Conservation (phyloP, 192 early-diverging fungal species). For the Coemansia guatemalensis region DNA sequence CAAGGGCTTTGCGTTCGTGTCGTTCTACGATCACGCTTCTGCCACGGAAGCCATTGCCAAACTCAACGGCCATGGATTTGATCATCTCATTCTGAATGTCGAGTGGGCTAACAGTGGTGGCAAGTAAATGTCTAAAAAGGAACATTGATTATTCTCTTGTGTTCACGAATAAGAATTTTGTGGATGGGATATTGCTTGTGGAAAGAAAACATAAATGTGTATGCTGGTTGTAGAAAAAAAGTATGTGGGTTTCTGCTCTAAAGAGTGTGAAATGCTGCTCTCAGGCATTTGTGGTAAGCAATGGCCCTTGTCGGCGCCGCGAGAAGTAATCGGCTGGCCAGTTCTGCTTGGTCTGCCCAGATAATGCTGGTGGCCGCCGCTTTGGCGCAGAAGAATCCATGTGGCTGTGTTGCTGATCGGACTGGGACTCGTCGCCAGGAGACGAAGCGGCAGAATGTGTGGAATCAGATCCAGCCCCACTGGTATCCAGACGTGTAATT, state of each 20-base stretch:
- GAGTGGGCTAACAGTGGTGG: constrained; percentile 66
- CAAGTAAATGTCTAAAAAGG: neutral
- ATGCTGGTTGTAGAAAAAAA: neutral
- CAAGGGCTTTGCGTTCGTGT: constrained; percentile 97
- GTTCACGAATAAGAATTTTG: neutral
- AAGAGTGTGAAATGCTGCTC: neutral
- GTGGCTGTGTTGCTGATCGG: neutral
- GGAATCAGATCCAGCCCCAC: neutral
- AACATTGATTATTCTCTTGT: neutral
- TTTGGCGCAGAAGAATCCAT: neutral
- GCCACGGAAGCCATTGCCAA: constrained; percentile 81
- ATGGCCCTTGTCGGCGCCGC: constrained; percentile 3
- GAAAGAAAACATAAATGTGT: neutral
- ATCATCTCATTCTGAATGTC: constrained; percentile 89
- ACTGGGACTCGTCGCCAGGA: neutral
- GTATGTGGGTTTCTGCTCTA: too few relatives aligned
- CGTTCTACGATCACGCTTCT: constrained; percentile 75
- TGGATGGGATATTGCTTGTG: neutral
- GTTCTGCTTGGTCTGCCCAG: neutral
- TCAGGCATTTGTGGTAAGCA: constrained; percentile 2
- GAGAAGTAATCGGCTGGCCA: neutral
- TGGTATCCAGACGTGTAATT: neutral
- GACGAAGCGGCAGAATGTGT: neutral
- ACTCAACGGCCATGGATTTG: constrained; percentile 95
- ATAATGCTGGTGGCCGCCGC: too few relatives aligned